phyloP scores from a whole-genome alignment of 176 grass and related monocot species.

The Areca catechu region DNA sequence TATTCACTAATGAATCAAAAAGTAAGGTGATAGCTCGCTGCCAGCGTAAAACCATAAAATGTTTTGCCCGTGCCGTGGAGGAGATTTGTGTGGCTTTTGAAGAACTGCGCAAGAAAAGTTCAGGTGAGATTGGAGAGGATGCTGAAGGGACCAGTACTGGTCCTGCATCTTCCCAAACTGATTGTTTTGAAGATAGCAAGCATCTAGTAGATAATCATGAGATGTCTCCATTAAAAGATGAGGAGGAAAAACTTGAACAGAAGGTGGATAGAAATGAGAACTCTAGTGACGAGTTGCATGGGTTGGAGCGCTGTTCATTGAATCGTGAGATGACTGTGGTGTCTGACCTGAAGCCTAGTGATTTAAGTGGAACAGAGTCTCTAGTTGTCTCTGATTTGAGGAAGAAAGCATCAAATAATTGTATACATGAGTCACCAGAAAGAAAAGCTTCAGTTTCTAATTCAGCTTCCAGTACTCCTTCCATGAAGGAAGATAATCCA shows the following conservation, averaged over 20 bases:
- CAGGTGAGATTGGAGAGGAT: constrained; percentile 5
- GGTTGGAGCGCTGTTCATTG: constrained; percentile 19
- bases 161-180: background rate
- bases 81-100: constrained; percentile 85
- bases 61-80: constrained; percentile 60
- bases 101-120: constrained; percentile 27
- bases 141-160: background rate
- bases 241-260: constrained; percentile 24
- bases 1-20: constrained; percentile 73
- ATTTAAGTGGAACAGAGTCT: constrained; percentile 17
- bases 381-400: constrained; percentile 22
- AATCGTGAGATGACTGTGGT: constrained; percentile 3
- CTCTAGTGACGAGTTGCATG: constrained; percentile 23
- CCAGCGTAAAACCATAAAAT: constrained; percentile 41
- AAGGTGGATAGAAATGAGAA: constrained; percentile 13
- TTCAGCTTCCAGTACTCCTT: constrained; percentile 17
- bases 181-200: constrained; percentile 30
- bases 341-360: constrained; percentile 8
- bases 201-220: constrained; percentile 30
- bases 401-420: constrained; percentile 26
- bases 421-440: constrained; percentile 22
- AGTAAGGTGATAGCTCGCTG: constrained; percentile 44
- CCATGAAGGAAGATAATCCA: constrained; percentile 14
- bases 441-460: constrained; percentile 27
- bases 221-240: constrained; percentile 32